Percentiles rank a stretch among this genome's conserved stretches.
phyloP scores from a whole-genome alignment of 495 filamentous ascomycete species.

The Xylaria longipes region DNA sequence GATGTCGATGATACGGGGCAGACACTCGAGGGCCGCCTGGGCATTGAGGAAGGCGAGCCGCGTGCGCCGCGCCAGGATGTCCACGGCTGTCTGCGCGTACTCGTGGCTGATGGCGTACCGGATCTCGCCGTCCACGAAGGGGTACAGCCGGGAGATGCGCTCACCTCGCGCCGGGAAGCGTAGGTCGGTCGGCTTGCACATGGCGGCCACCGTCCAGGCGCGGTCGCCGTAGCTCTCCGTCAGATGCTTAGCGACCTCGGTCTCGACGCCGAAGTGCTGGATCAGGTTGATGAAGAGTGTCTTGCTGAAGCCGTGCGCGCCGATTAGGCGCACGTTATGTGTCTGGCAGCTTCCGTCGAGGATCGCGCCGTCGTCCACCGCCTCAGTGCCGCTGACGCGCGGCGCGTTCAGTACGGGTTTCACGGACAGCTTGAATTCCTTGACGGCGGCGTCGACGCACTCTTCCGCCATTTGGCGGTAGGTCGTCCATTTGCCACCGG shows the following conservation, averaged over 20 bases:
- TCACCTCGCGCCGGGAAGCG: slow-evolving; percentile 89
- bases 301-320: slow-evolving; percentile 92
- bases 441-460: slow-evolving; percentile 88
- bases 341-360: slow-evolving; percentile 91
- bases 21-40: slow-evolving; percentile 89
- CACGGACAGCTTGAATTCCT: slow-evolving; percentile 73
- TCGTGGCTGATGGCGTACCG: slow-evolving; percentile 89
- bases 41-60: slow-evolving; percentile 94
- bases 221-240: slow-evolving; percentile 91
- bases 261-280: slow-evolving; percentile 96
- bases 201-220: slow-evolving; percentile 90
- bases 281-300: slow-evolving; percentile 98
- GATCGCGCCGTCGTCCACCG: slow-evolving; percentile 72
- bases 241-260: slow-evolving; percentile 91
- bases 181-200: slow-evolving; percentile 79
- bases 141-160: slow-evolving; percentile 82
- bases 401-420: slow-evolving; percentile 65
- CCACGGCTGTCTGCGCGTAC: slow-evolving; percentile 92
- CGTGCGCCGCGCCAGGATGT: slow-evolving; percentile 87
- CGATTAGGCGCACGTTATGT: slow-evolving; percentile 85
- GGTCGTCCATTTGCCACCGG: slow-evolving; percentile 99
- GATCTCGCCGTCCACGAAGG: slow-evolving; percentile 96
- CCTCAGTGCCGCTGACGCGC: slow-evolving; percentile 78
- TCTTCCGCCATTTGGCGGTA: slow-evolving; percentile 99
- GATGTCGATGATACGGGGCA: slow-evolving; percentile 88